Percentiles rank a stretch among this genome's conserved stretches.
Conservation (phyloP, 169 alveolate genomes). For the Fabrea salina region DNA sequence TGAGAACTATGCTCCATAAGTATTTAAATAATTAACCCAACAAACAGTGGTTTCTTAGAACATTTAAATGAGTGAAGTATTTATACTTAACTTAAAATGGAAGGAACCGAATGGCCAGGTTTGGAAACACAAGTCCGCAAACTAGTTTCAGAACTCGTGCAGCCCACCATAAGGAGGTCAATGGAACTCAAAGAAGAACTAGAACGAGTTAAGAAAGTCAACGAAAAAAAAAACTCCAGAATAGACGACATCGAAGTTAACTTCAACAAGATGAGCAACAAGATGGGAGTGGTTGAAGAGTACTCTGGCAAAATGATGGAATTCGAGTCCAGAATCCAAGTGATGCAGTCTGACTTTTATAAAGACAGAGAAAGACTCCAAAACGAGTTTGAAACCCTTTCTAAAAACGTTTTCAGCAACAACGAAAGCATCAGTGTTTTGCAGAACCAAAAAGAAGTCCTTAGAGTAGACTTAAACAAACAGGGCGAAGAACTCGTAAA, state of each 20-base stretch:
- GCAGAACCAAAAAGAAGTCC: not conserved
- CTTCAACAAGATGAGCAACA: not conserved
- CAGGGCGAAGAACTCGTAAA: too few relatives aligned
- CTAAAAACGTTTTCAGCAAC: not conserved
- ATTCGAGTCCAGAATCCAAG: not conserved
- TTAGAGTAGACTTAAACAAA: not conserved
- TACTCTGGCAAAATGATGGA: not conserved
- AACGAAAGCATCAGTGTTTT: not conserved
- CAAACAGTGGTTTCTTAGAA: too few relatives aligned
- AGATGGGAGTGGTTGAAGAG: not conserved
- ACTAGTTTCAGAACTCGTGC: conserved; percentile 2
- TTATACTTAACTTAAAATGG: too few relatives aligned
- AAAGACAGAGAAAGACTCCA: not conserved
- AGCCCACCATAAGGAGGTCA: conserved; percentile 20
- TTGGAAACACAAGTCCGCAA: conserved; percentile 7
- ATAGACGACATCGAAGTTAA: not conserved
- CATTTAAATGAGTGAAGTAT: too few relatives aligned
- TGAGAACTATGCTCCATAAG: too few relatives aligned
- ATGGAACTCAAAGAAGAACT: not conserved
- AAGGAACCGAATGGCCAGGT: too few relatives aligned
- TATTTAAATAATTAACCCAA: too few relatives aligned
- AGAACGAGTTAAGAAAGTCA: not conserved
- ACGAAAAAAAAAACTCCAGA: not conserved
- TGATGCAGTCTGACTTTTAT: not conserved
- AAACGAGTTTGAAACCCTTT: not conserved